Evolutionary conservation across 208 protist genomes (phyloP).

Genomic region (Crithidia mellificae): DNA sequence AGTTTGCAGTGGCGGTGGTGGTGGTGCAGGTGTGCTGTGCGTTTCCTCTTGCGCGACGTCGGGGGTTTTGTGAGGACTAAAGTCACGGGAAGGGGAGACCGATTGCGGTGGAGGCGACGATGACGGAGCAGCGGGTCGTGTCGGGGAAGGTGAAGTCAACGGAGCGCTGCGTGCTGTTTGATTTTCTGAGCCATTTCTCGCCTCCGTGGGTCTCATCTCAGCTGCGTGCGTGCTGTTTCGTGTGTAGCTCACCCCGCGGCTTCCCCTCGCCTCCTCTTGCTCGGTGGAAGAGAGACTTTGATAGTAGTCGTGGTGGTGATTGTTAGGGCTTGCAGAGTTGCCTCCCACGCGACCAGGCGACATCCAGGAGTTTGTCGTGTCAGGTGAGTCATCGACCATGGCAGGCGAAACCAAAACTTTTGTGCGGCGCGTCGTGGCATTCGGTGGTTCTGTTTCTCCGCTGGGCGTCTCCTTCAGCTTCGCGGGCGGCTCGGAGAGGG

Average conservation of each 20-base stretch:
- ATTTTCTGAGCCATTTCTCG: neutral
- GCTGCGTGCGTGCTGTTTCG: neutral
- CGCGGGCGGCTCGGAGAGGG: neutral
- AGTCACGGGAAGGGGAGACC: neutral
- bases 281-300: neutral
- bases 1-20: neutral
- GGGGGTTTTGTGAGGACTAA: too few relatives aligned
- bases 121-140: neutral
- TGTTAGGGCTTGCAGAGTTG: too few relatives aligned
- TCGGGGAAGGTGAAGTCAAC: constrained; percentile 1
- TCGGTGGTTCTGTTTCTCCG: neutral
- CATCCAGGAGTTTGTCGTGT: neutral
- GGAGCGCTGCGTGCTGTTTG: neutral
- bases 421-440: neutral
- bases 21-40: neutral
- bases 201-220: neutral
- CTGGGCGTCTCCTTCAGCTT: neutral
- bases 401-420: constrained; percentile 6
- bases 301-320: too few relatives aligned
- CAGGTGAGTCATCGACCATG: constrained; percentile 7
- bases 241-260: neutral
- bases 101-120: neutral
- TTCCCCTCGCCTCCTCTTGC: neutral
- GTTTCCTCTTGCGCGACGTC: too few relatives aligned
- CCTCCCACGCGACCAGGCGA: neutral